Evolutionary conservation across 164 flowering plant species (phyloP).

Genomic region (Aristolochia fimbriata): DNA sequence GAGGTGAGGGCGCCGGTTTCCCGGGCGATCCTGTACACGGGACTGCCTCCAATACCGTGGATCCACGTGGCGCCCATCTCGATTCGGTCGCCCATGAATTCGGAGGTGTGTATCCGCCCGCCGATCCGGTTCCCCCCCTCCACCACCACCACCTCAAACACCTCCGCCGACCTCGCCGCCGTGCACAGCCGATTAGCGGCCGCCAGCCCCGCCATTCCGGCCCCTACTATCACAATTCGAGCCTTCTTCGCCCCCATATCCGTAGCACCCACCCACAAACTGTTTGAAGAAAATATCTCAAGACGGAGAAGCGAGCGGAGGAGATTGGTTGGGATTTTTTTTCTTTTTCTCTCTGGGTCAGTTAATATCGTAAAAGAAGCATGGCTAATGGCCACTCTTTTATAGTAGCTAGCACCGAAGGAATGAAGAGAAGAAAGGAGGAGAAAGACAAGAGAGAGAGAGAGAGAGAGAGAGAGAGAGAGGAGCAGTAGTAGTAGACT

Average conservation of each 20-base stretch:
- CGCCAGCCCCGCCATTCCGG: constrained; percentile 89
- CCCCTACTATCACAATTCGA: constrained; percentile 77
- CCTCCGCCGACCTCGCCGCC: constrained; percentile 19
- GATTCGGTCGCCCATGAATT: constrained; percentile 61
- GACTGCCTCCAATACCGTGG: constrained; percentile 91
- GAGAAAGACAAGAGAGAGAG: background rate
- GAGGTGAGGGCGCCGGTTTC: constrained; percentile 45
- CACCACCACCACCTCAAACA: constrained; percentile 58
- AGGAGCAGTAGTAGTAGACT: too few relatives aligned
- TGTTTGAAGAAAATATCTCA: too few relatives aligned
- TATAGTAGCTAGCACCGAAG: background rate
- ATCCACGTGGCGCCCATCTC: constrained; percentile 99
- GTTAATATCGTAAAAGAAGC: too few relatives aligned
- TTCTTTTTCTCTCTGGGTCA: too few relatives aligned
- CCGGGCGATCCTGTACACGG: constrained; percentile 61
- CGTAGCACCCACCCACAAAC: background rate
- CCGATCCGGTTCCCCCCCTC: constrained; percentile 87
- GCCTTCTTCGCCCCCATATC: constrained; percentile 68
- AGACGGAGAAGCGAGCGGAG: too few relatives aligned
- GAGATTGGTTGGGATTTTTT: too few relatives aligned
- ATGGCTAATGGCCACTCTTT: too few relatives aligned
- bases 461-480: background rate
- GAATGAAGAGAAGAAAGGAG: background rate
- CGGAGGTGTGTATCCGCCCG: constrained; percentile 68
- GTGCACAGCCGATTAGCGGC: constrained; percentile 83